Conservation (phyloP, 73 alveolate genomes). For the Loxodes magnus region DNA sequence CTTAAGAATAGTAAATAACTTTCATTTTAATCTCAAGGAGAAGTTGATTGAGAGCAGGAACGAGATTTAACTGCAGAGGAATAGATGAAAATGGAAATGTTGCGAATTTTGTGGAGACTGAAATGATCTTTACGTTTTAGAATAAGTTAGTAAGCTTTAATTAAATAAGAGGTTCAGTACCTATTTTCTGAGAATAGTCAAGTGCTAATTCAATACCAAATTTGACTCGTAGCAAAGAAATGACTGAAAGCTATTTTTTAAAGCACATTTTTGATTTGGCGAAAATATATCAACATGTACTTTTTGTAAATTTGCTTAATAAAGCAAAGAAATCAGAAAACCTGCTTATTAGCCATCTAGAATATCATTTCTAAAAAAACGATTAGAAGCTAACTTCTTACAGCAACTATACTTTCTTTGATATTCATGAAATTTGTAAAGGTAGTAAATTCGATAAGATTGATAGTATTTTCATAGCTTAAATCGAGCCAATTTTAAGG, state of each 20-base stretch:
- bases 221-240: conserved; percentile 21
- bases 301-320: conserved; percentile 35
- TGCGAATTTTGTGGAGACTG: conserved; percentile 94
- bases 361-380: background rate
- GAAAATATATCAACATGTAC: conserved; percentile 29
- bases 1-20: no score
- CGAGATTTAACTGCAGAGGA: conserved; percentile 94
- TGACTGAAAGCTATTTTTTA: conserved; percentile 30
- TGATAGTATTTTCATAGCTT: conserved; percentile 6
- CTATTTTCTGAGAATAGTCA: conserved; percentile 66
- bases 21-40: conserved; percentile 33
- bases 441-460: conserved; percentile 25
- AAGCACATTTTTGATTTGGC: conserved; percentile 37
- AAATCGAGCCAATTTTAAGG: conserved; percentile 15
- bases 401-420: conserved; percentile 36
- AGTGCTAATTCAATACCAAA: conserved; percentile 27
- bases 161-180: conserved; percentile 78
- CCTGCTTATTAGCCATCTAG: conserved; percentile 23
- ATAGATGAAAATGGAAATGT: conserved; percentile 94
- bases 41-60: conserved; percentile 87
- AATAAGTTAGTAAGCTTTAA: conserved; percentile 32
- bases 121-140: conserved; percentile 56
- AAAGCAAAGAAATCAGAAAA: conserved; percentile 36
- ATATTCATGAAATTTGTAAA: conserved; percentile 42
- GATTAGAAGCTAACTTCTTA: conserved; percentile 12